A percentile compares a stretch with the other conserved stretches of the same genome.
These are phyloP conservation scores for Didymella sp. DNA, from an alignment of 2,329 filamentous ascomycete genomes.

Conservation along the genomic window DNA sequence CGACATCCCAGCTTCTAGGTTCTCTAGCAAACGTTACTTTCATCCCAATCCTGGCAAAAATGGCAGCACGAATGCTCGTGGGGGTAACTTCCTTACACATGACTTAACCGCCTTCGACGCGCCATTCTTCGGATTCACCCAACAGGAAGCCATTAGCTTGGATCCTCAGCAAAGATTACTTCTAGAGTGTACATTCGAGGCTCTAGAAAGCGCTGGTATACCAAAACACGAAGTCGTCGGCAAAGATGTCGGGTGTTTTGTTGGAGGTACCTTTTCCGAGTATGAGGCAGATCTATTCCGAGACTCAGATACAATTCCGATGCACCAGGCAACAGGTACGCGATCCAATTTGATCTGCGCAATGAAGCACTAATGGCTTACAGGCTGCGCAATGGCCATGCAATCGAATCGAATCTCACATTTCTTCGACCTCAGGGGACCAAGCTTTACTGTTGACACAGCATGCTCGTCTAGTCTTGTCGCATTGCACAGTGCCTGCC, in stretches of 20 bases:
- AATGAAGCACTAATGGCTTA: neutral
- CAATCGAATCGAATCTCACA: constrained; percentile 41
- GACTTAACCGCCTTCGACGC: constrained; percentile 38
- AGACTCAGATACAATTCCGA: constrained; percentile 36
- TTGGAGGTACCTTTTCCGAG: constrained; percentile 34
- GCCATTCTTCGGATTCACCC: constrained; percentile 40
- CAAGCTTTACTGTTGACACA: constrained; percentile 43
- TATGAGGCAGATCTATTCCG: constrained; percentile 34
- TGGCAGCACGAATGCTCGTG: constrained; percentile 43
- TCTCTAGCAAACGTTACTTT: constrained; percentile 47
- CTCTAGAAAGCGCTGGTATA: constrained; percentile 51
- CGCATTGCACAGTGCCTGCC: constrained; percentile 40
- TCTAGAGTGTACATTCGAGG: constrained; percentile 47
- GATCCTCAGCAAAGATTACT: constrained; percentile 47
- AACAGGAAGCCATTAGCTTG: constrained; percentile 36
- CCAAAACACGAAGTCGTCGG: constrained; percentile 38
- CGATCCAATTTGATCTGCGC: neutral
- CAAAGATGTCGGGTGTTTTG: constrained; percentile 36
- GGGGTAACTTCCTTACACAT: constrained; percentile 33
- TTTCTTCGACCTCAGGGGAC: constrained; percentile 42
- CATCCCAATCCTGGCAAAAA: constrained; percentile 48
- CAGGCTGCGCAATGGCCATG: constrained; percentile 32
- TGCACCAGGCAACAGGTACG: constrained; percentile 34
- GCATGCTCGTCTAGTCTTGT: constrained; percentile 42
- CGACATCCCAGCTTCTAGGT: constrained; percentile 48